These are phyloP conservation scores for Abelmoschus esculentus DNA, from an alignment of 345 rosid genomes.

Conservation along the genomic window DNA sequence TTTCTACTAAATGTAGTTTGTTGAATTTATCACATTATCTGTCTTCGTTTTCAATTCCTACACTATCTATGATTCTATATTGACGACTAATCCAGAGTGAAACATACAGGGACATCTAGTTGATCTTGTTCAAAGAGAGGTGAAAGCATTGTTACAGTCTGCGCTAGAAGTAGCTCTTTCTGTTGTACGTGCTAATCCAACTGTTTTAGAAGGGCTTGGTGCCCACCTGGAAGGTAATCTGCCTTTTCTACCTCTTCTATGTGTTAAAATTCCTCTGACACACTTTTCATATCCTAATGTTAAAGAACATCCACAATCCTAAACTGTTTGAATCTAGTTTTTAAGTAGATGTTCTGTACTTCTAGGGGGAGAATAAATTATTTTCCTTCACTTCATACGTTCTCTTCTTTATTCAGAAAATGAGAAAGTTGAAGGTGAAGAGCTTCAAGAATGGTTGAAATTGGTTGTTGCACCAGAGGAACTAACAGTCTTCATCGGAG, in stretches of 20 bases:
- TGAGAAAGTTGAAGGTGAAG: slow-evolving; percentile 96
- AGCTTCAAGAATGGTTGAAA: slow-evolving; percentile 73
- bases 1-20: not conserved
- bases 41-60: not conserved
- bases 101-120: slow-evolving; percentile 69
- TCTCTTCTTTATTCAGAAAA: slow-evolving; percentile 39
- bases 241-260: not conserved
- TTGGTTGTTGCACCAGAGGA: slow-evolving; percentile 82
- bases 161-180: slow-evolving; percentile 65
- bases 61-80: not conserved
- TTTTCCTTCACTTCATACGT: not conserved
- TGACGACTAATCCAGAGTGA: slow-evolving; percentile 12
- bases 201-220: slow-evolving; percentile 87
- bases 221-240: slow-evolving; percentile 80
- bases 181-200: slow-evolving; percentile 79
- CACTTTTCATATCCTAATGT: not conserved
- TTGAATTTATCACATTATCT: not conserved
- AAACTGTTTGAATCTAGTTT: not conserved
- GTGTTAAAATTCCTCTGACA: not conserved
- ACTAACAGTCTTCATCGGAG: slow-evolving; percentile 48
- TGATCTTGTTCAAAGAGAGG: slow-evolving; percentile 89
- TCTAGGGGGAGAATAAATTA: slow-evolving; percentile 2
- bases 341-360: not conserved
- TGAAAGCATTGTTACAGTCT: slow-evolving; percentile 63
- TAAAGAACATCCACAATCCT: not conserved